Base-by-base conservation (phyloP, 345 rosid genomes). In the Cardamine resedifolia region DNA sequence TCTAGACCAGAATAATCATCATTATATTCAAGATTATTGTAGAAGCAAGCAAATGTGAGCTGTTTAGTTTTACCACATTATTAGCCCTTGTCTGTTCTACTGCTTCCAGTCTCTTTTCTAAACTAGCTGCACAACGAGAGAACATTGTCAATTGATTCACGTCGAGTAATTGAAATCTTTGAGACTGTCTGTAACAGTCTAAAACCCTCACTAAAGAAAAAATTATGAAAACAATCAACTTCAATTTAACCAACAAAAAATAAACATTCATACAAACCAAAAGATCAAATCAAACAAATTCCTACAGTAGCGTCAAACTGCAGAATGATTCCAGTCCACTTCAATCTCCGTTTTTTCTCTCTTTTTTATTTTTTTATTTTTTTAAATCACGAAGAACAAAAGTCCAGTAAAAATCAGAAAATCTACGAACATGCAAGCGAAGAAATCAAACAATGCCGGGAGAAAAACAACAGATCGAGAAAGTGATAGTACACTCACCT, bases 61-160 rank as follows among this genome's bases (percentile, higher is more conserved):
- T 16, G 72, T 62, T 76, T 31, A 6, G 57, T 28, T 18, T 10
- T 81, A 88, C 95, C 85, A 68, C 73, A 77, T 23, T 55, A 63
- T 77, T 62, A 64, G 71, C 31, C 26, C 72, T 67, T 20, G 64
- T 68, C 36, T 73, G 72, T 36, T 72, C 34, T n/a, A 18, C 70
- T 26, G 64, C 15, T 53, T 79, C 79, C 36, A 76, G 31, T 78
- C 81, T 73, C 69, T 9, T 56, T 19, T 52, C 64, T 36, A 45
- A 15, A 68, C 76, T 12, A 67, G 66, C 82, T 83, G 80, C 79
- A 71, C 59, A 78, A 68, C 49, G 58, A 75, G 39, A 76, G 24
- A 64, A 53, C 49, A 77, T 18, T 31, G 2, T 19, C 27, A 63
- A 24, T 21, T 49, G 30, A 50, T 56, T 73, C 28, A 43, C 27